Conservation (phyloP, 2,329 filamentous ascomycete species). For the Bipolaris victoriae region DNA sequence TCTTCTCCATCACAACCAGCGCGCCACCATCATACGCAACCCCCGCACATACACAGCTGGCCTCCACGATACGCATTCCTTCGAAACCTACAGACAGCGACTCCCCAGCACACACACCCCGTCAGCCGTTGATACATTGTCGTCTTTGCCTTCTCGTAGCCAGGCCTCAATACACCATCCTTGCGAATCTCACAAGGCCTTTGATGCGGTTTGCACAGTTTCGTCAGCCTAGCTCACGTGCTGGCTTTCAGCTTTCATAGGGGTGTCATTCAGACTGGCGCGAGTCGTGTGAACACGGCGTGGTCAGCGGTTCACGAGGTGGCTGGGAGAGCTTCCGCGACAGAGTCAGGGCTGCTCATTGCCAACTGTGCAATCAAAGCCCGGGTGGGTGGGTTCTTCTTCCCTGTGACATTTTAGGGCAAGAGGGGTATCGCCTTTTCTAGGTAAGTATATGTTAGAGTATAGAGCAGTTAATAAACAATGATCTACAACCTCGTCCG, state of each 20-base stretch:
- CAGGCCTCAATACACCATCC: conserved; percentile 22
- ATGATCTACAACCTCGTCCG: conserved; percentile 10
- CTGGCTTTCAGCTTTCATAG: conserved; percentile 13
- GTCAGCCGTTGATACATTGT: conserved; percentile 2
- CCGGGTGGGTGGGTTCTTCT: conserved; percentile 23
- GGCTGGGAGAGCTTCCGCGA: not conserved
- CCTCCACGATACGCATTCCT: not conserved
- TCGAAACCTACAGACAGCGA: not conserved
- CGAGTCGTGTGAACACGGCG: conserved; percentile 14
- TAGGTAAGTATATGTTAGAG: conserved; percentile 19
- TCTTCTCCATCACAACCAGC: not conserved
- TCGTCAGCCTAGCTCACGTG: conserved; percentile 15
- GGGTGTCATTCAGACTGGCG: conserved; percentile 22
- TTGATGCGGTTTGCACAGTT: conserved; percentile 12
- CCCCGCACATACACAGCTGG: not conserved
- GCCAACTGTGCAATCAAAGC: conserved; percentile 17
- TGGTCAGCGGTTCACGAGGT: conserved; percentile 12
- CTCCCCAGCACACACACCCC: not conserved
- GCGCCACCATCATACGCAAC: not conserved
- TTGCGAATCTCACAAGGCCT: conserved; percentile 25
- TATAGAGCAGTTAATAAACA: conserved; percentile 12
- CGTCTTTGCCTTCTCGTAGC: conserved; percentile 11
- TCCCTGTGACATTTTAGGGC: not conserved
- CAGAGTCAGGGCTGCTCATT: conserved; percentile 25
- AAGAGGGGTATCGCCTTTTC: conserved; percentile 12